These are phyloP conservation scores for Microcera coccophila DNA, from an alignment of 2,329 filamentous ascomycete genomes.

Conservation along the genomic window DNA sequence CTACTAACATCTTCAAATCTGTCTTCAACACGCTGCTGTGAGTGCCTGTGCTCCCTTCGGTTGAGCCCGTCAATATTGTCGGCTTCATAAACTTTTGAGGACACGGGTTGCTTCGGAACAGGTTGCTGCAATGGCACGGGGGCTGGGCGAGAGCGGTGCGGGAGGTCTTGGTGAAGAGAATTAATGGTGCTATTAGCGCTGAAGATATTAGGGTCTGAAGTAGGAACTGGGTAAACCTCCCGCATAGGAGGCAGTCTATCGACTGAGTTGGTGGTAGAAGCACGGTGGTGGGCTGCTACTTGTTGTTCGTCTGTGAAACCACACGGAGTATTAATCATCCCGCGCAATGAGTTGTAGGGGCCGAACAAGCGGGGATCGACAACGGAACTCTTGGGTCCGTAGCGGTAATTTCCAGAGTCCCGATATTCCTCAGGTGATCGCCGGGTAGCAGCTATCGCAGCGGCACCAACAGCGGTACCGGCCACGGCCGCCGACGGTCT, in stretches of 20 bases:
- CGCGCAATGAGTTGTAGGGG: constrained; percentile 58
- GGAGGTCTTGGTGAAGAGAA: constrained; percentile 38
- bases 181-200: constrained; percentile 53
- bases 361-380: constrained; percentile 59
- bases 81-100: constrained; percentile 62
- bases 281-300: constrained; percentile 22
- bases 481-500: constrained; percentile 26
- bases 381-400: constrained; percentile 40
- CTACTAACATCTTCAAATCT: constrained; percentile 34
- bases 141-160: constrained; percentile 47
- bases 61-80: constrained; percentile 36
- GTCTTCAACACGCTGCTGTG: background rate
- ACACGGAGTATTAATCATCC: constrained; percentile 51
- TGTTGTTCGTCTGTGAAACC: constrained; percentile 44
- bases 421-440: constrained; percentile 2
- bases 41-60: constrained; percentile 30
- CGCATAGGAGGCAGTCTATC: constrained; percentile 43
- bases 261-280: constrained; percentile 21
- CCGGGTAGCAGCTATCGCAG: constrained; percentile 33
- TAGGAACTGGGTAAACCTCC: constrained; percentile 63
- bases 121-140: constrained; percentile 78
- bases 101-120: constrained; percentile 71
- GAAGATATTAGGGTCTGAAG: constrained; percentile 60
- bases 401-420: constrained; percentile 24
- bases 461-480: constrained; percentile 39